A percentile compares a stretch with the other conserved stretches of the same genome.
These are phyloP conservation scores for Baorangia bicolor DNA, from an alignment of 768 basidiomycete genomes.

Conservation along the genomic window DNA sequence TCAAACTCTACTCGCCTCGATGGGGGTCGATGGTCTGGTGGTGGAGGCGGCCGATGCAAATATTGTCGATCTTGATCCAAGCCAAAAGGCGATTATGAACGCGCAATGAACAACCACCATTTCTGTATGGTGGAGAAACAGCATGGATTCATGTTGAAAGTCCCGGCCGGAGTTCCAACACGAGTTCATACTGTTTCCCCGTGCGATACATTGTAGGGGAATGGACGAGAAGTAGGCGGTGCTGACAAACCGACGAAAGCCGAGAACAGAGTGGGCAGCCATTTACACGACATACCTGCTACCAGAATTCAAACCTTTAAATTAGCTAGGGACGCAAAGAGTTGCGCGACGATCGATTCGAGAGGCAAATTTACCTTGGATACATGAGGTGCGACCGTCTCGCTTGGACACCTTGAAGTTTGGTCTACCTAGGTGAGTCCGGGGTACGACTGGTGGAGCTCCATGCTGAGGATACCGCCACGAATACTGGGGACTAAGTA, in stretches of 20 bases:
- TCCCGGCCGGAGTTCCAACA: neutral
- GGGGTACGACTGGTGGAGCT: too few species aligned
- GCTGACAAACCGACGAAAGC: neutral
- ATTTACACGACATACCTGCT: neutral
- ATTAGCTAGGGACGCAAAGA: neutral
- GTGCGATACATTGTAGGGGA: neutral
- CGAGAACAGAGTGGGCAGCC: neutral
- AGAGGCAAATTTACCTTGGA: neutral
- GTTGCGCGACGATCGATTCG: neutral
- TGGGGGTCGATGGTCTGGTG: neutral
- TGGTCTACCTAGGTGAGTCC: too few species aligned
- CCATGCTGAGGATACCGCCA: too few species aligned
- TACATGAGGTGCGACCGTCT: neutral
- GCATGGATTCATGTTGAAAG: neutral
- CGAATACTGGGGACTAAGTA: too few species aligned
- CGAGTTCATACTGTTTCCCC: neutral
- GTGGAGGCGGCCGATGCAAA: neutral
- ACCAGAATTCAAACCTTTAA: neutral
- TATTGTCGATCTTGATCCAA: neutral
- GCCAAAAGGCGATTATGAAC: neutral
- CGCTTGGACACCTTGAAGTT: neutral
- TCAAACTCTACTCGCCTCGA: neutral
- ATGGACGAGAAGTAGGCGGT: neutral
- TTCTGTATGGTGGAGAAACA: neutral
- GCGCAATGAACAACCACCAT: neutral